These are phyloP conservation scores for Aleurites moluccanus DNA, from an alignment of 441 rosid species.

Conservation along the genomic window DNA sequence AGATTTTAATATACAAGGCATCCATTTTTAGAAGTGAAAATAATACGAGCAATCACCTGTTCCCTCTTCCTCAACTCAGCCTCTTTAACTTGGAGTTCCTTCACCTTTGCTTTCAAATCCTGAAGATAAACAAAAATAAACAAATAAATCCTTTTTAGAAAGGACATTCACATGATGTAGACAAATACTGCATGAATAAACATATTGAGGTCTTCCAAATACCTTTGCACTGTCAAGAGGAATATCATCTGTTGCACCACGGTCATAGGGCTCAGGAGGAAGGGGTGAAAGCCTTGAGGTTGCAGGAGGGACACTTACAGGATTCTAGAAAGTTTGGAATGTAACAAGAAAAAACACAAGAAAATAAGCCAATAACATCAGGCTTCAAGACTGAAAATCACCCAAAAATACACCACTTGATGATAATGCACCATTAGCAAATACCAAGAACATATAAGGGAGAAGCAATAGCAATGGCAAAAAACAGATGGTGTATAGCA, in stretches of 20 bases:
- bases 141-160: conserved; percentile 5
- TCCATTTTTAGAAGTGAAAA: conserved; percentile 8
- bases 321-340: conserved; percentile 52
- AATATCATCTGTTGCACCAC: conserved; percentile 82
- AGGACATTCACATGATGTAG: background rate
- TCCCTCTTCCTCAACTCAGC: conserved; percentile 80
- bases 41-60: conserved; percentile 50
- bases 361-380: conserved; percentile 12
- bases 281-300: conserved; percentile 85
- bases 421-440: background rate
- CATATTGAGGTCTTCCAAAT: conserved; percentile 17
- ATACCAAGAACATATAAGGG: background rate
- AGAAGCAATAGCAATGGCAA: background rate
- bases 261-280: conserved; percentile 96
- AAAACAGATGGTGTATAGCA: background rate
- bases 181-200: conserved; percentile 2
- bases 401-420: background rate
- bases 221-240: conserved; percentile 83
- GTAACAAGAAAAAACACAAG: conserved; percentile 21
- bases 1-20: background rate
- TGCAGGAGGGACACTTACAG: conserved; percentile 68
- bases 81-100: conserved; percentile 92
- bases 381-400: background rate
- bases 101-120: conserved; percentile 87
- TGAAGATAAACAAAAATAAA: conserved; percentile 29